Base-by-base conservation (phyloP, 2,329 filamentous ascomycete genomes). In the Cladosporium sp. region DNA sequence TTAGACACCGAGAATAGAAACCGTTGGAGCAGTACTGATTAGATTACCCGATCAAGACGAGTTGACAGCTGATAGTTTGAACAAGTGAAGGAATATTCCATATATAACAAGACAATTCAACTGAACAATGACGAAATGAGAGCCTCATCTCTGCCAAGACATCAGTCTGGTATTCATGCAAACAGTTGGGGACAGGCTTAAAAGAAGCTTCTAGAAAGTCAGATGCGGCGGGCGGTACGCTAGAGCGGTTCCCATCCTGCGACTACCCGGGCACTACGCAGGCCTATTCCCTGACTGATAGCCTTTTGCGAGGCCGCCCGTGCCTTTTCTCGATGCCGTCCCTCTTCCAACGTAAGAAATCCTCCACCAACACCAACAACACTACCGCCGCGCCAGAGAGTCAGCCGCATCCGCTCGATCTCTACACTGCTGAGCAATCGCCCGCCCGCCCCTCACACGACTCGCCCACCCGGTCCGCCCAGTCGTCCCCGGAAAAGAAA, bases 281-380 rank as follows among this genome's bases (percentile, higher is more conserved):
- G 58, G 58, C 60, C 49, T 36, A 63, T 63, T 63, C 60, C 60
- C 60, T 63, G 60, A 55, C 52, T 55, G 49, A 54, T 38, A 34
- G 49, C 47, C 49, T 63, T 55, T 63, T 32, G 49, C 26, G 38
- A 60, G 26, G 60, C 30, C 30, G 60, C 34, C 60, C 60, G 47
- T 63, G 60, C 60, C 60, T 55, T 63, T 54, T 55, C 49, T 49
- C 66, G 59, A 69, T 69, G 67, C 67, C 67, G 54, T 69, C 67
- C 15, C 55, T 71, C 51, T 71, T 71, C 66, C 64, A 65, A 63
- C 63, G 68, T 55, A 70, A 70, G 68, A 68, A 69, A 70, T 68
- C 67, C 47, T 67, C 67, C 49, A 69, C 60, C 41, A 21, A 10
- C 57, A n/a, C 34, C 52, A 32, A 11, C 49, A 52, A 5, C 49